Evolutionary conservation across 2,329 filamentous ascomycete species (phyloP), one percentile per base, ranked within the genome.

Genomic region (Falciphora oryzae): DNA sequence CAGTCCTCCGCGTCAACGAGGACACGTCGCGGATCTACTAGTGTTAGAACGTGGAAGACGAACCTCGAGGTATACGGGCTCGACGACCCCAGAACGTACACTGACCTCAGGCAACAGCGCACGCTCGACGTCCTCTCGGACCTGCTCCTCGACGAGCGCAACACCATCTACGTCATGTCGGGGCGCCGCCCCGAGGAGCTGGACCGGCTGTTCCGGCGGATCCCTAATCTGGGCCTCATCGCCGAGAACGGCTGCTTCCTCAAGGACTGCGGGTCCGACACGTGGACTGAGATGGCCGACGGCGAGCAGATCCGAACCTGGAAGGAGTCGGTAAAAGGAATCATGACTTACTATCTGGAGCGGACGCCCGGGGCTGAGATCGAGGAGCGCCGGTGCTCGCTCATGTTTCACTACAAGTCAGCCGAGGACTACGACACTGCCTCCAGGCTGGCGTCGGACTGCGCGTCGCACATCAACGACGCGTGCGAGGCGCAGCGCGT

Each of bases 211-310:
- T 97, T 98, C 81, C 88, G 89, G 63, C 86, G 90, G 29, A 89
- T 97, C 1, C 90, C 91, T 6, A 89, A 90, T 66, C 80, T 97
- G 3, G 95, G 95, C 3, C 81, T 98, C 5, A 96, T 98, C 68
- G 94, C 94, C 0, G 94, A 98, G 77, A 97, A 97, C 69, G 94
- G 94, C 2, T 96, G 92, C 74, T 98, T 96, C 77, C 80, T 97
- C 65, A 91, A 90, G 70, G 85, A 91, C 68, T 86, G 85, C 59
- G 84, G 87, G 27, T 82, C 80, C 22, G 83, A 85, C 29, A 82
- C 85, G 50, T 98, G 95, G 95, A 85, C 84, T 2, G 87, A 89
- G 67, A 89, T 96, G 77, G 88, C 89, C 2, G 88, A 97, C 73
- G 81, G 85, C 1, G 81, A 85, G 3, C 84, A 89, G 70, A 89